These are phyloP conservation scores for Penicillium sp. DNA, from an alignment of 2,329 filamentous ascomycete species.

Conservation along the genomic window DNA sequence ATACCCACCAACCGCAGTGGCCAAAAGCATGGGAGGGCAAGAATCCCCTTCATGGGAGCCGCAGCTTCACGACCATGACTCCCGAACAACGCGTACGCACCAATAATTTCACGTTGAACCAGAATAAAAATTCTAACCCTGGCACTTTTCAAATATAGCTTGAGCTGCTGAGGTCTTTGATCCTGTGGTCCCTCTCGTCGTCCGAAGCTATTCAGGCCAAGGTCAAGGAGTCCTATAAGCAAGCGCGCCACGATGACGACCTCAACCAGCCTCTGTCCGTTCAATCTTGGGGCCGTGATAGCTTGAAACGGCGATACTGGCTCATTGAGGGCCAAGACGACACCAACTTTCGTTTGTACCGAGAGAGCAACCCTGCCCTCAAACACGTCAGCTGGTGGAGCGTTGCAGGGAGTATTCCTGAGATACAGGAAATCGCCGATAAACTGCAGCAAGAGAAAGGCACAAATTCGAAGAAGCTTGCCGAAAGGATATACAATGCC, in stretches of 20 bases:
- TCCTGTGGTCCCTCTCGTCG: constrained; percentile 85
- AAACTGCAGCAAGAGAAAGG: constrained; percentile 80
- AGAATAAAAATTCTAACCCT: constrained; percentile 3
- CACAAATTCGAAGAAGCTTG: constrained; percentile 75
- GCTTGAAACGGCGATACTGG: constrained; percentile 89
- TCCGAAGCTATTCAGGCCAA: constrained; percentile 80
- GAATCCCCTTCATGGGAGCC: constrained; percentile 79
- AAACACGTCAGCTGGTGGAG: constrained; percentile 86
- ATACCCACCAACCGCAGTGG: constrained; percentile 86
- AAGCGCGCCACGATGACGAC: constrained; percentile 74
- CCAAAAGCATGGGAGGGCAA: constrained; percentile 76
- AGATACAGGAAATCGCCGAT: constrained; percentile 72
- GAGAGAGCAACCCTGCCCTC: constrained; percentile 82
- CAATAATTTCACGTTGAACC: neutral
- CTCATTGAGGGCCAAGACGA: constrained; percentile 92
- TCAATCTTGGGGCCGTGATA: constrained; percentile 86
- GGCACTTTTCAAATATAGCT: constrained; percentile 57
- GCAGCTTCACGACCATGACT: constrained; percentile 78
- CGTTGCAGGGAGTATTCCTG: constrained; percentile 86
- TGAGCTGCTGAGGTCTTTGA: constrained; percentile 75
- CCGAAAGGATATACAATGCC: constrained; percentile 74
- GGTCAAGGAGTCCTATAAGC: constrained; percentile 86
- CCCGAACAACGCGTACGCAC: constrained; percentile 75
- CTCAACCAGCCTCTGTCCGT: constrained; percentile 85
- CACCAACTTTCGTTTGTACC: constrained; percentile 89